Base-by-base conservation (phyloP, 805 yeast genomes). In the Ogataea saltuana region DNA sequence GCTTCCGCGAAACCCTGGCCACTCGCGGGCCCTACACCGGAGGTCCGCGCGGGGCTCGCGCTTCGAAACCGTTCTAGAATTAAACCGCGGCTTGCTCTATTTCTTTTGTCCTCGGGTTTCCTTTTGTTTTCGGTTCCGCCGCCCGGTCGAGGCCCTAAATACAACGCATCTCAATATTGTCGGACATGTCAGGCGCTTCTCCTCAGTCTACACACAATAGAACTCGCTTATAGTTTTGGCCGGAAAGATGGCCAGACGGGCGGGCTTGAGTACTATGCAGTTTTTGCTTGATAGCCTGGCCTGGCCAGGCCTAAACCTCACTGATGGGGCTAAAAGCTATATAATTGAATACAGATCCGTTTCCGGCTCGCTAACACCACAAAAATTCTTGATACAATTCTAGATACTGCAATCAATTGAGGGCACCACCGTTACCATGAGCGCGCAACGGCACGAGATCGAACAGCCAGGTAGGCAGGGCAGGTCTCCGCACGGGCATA, bases 91-190 rank as follows among this genome's bases (percentile, higher is more conserved):
- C 22, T 13, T 33, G 36, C 20, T 17, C 17, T 17, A 16, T 31
- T 31, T 34, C 26, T 25, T 34, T 25, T 23, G 29, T 34, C 29
- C 27, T 16, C 29, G 25, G n/a, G 25, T 12, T 15, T 9, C 13
- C 7, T 16, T 25, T 34, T 22, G 12, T 33, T 17, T 11, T 16
- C 13, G 8, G 7, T 8, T 22, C 11, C 28, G 22, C 29, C 15
- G 38, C 38, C 38, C 21, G 38, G 38, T 25, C 38, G 28, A 23
- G 38, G 16, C 38, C 38, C 20, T 6, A 9, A 13, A 22, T 21
- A 7, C 8, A 22, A 34, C 29, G 29, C 38, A 34, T 23, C 38
- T 16, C 38, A 15, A 13, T 4, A 34, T 23, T 34, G 38, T 34
- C 31, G 38, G 13, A 25, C 29, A 23, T 34, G 29, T 29, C 11